phyloP scores from a whole-genome alignment of 2,329 filamentous ascomycete genomes.

The Lachnellula suecica region DNA sequence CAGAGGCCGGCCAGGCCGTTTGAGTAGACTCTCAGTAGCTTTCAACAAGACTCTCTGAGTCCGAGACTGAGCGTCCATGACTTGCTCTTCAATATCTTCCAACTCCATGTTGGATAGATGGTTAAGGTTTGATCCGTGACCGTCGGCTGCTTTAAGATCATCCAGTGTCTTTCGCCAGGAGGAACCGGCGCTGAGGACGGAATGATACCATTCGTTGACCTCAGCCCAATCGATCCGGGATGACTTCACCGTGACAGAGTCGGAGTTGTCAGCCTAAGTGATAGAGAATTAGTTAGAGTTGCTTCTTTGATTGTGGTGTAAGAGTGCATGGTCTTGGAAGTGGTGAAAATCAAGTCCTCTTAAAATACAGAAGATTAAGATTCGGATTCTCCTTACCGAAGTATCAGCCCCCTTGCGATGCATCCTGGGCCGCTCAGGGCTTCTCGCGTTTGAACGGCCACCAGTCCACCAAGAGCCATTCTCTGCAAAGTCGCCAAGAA shows the following conservation, averaged over 20 bases:
- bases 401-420: slow-evolving; percentile 26
- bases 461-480: slow-evolving; percentile 84
- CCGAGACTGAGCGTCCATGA: slow-evolving; percentile 65
- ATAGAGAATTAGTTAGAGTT: too few species aligned
- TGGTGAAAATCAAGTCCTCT: too few species aligned
- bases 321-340: too few species aligned
- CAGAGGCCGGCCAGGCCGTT: slow-evolving; percentile 72
- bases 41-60: slow-evolving; percentile 71
- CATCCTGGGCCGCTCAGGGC: slow-evolving; percentile 32
- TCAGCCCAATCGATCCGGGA: slow-evolving; percentile 75
- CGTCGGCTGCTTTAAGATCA: slow-evolving; percentile 42
- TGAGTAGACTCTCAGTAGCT: slow-evolving; percentile 75
- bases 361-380: too few species aligned
- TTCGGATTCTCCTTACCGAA: too few species aligned
- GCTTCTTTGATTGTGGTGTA: too few species aligned
- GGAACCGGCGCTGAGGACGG: slow-evolving; percentile 65
- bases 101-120: slow-evolving; percentile 25
- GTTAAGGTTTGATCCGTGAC: slow-evolving; percentile 17
- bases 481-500: slow-evolving; percentile 74
- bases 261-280: slow-evolving; percentile 12
- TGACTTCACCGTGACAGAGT: slow-evolving; percentile 55
- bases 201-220: slow-evolving; percentile 72
- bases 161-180: slow-evolving; percentile 64
- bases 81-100: slow-evolving; percentile 48
- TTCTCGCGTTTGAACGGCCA: slow-evolving; percentile 42